Conservation (phyloP, 192 early-diverging fungal species). For the Thoreauomyces humboldtii region DNA sequence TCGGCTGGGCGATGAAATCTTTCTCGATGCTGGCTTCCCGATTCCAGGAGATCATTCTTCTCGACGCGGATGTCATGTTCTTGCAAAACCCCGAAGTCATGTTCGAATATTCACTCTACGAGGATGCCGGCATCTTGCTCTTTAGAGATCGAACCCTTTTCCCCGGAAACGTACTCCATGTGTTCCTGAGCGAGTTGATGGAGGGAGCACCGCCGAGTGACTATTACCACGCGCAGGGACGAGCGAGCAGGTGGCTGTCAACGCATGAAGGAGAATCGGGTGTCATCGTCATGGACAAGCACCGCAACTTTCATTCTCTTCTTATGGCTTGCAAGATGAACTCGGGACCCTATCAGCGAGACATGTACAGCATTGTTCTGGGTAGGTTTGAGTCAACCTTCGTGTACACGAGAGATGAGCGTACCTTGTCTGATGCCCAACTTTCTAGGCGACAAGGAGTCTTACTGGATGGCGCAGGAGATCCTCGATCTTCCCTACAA, state of each 20-base stretch:
- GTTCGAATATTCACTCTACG: conserved; percentile 57
- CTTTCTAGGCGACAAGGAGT: conserved; percentile 63
- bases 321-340: conserved; percentile 2
- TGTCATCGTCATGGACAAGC: conserved; percentile 47
- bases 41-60: conserved; percentile 61
- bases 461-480: conserved; percentile 64
- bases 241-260: conserved; percentile 3
- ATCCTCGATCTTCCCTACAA: conserved; percentile 47
- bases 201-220: neutral
- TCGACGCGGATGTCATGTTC: conserved; percentile 72
- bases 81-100: conserved; percentile 55
- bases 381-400: too few species aligned
- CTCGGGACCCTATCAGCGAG: neutral
- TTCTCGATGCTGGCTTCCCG: conserved; percentile 62
- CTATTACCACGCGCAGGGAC: conserved; percentile 2
- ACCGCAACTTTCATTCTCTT: neutral
- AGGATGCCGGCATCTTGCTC: conserved; percentile 60
- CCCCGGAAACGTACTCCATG: conserved; percentile 1
- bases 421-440: too few species aligned
- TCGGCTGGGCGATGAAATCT: conserved; percentile 70
- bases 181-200: conserved; percentile 2
- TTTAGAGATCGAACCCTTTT: conserved; percentile 45
- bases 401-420: too few species aligned
- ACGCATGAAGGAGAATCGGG: conserved; percentile 63
- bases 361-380: neutral